These are phyloP conservation scores for Fusarium luffae DNA, from an alignment of 2,329 filamentous ascomycete genomes.

Conservation along the genomic window DNA sequence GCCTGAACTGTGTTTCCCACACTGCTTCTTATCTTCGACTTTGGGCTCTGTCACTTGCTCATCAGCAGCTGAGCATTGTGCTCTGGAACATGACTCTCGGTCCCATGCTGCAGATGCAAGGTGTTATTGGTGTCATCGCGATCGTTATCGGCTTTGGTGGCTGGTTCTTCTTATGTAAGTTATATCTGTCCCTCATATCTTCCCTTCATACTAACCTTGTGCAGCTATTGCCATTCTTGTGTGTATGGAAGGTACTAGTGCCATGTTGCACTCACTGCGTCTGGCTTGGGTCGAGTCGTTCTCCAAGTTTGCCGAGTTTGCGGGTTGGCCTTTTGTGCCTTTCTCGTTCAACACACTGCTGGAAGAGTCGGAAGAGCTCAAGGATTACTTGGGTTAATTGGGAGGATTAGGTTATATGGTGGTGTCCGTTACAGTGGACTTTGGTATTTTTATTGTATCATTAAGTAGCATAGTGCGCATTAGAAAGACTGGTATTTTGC, in stretches of 20 bases:
- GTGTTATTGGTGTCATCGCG: constrained; percentile 78
- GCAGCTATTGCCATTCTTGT: constrained; percentile 73
- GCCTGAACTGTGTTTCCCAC: constrained; percentile 98
- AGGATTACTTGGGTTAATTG: constrained; percentile 63
- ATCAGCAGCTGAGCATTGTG: constrained; percentile 96
- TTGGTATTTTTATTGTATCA: constrained; percentile 50
- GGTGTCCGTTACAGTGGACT: constrained; percentile 45
- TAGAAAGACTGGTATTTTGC: constrained; percentile 39
- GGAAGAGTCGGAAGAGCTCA: constrained; percentile 79
- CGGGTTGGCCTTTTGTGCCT: constrained; percentile 85
- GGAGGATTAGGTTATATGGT: constrained; percentile 11
- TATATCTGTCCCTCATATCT: background rate
- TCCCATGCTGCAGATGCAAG: constrained; percentile 75
- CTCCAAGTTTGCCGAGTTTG: constrained; percentile 96
- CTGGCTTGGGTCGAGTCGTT: constrained; percentile 98
- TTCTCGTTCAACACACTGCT: constrained; percentile 88
- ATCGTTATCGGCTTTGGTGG: constrained; percentile 85
- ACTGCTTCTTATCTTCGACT: constrained; percentile 98
- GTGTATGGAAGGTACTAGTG: constrained; percentile 95
- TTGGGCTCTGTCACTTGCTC: constrained; percentile 95
- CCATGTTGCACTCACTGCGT: constrained; percentile 92
- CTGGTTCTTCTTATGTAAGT: constrained; percentile 84
- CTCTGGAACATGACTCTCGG: constrained; percentile 96
- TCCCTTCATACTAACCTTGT: constrained; percentile 40
- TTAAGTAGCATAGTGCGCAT: constrained; percentile 42